phyloP scores from a whole-genome alignment of 805 yeast species.

The Zygotorulaspora sp. region DNA sequence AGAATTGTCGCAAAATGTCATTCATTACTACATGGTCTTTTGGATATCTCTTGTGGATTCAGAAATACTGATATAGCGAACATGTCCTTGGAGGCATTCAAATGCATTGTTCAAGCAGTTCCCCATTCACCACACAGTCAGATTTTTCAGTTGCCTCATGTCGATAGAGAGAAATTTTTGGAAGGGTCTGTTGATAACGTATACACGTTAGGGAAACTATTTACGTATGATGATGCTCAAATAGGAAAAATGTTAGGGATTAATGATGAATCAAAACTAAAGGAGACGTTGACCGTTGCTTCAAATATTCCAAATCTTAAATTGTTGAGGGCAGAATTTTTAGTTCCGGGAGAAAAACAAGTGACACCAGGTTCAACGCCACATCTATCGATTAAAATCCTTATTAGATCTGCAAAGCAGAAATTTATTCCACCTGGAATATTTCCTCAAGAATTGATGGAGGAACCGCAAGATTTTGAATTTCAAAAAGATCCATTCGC shows the following conservation, averaged over 20 bases:
- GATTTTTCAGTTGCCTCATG: constrained; percentile 77
- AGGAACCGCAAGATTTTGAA: constrained; percentile 61
- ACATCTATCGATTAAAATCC: constrained; percentile 69
- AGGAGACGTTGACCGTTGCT: constrained; percentile 52
- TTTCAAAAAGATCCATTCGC: constrained; percentile 66
- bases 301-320: constrained; percentile 62
- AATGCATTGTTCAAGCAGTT: constrained; percentile 73
- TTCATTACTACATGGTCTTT: constrained; percentile 57
- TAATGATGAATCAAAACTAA: constrained; percentile 41
- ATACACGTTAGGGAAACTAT: constrained; percentile 63
- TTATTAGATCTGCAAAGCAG: constrained; percentile 68
- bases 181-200: constrained; percentile 34
- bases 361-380: constrained; percentile 71
- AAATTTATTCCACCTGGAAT: constrained; percentile 46
- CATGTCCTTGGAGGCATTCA: constrained; percentile 60
- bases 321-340: constrained; percentile 64
- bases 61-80: constrained; percentile 63
- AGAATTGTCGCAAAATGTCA: constrained; percentile 61
- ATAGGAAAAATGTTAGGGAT: constrained; percentile 55
- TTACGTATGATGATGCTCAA: constrained; percentile 53
- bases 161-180: constrained; percentile 44
- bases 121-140: constrained; percentile 52
- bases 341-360: constrained; percentile 77
- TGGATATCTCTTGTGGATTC: constrained; percentile 79
- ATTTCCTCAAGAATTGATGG: constrained; percentile 32